Evolutionary conservation across 2,329 filamentous ascomycete species (phyloP).

Genomic region (Fusarium scirpi): DNA sequence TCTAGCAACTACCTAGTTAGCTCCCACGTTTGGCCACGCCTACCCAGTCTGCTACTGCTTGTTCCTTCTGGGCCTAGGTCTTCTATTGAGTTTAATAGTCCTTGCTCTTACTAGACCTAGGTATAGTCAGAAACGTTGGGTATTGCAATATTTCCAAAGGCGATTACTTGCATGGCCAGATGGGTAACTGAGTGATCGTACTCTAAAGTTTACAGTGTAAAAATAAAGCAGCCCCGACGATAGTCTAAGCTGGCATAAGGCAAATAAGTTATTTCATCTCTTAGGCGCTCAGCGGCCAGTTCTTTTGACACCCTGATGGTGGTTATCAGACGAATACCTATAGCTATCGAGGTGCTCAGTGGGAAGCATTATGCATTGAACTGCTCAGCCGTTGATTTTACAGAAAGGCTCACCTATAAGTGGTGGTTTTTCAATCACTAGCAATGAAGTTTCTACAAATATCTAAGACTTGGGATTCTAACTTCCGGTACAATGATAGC

Average conservation of each 20-base stretch:
- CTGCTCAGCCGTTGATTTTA: neutral
- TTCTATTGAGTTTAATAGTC: neutral
- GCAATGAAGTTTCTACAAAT: neutral
- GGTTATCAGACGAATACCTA: neutral
- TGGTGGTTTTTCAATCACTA: neutral
- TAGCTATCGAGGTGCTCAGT: neutral
- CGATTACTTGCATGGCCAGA: neutral
- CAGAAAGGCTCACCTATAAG: neutral
- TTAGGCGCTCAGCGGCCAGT: neutral
- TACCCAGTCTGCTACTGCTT: neutral
- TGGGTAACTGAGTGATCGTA: neutral
- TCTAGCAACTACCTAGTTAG: neutral
- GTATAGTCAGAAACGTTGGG: neutral
- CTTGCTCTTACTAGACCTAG: neutral
- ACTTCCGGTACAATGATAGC: neutral
- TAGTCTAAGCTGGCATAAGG: neutral
- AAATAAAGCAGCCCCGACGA: neutral
- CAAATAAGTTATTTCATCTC: neutral
- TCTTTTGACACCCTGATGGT: neutral
- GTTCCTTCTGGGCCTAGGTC: neutral
- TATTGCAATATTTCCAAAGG: neutral
- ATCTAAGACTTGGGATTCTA: neutral
- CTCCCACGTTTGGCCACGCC: neutral
- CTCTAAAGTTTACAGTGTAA: neutral
- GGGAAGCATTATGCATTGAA: neutral